Conservation (phyloP, 2,329 filamentous ascomycete genomes). For the Lachnum nothofagi region DNA sequence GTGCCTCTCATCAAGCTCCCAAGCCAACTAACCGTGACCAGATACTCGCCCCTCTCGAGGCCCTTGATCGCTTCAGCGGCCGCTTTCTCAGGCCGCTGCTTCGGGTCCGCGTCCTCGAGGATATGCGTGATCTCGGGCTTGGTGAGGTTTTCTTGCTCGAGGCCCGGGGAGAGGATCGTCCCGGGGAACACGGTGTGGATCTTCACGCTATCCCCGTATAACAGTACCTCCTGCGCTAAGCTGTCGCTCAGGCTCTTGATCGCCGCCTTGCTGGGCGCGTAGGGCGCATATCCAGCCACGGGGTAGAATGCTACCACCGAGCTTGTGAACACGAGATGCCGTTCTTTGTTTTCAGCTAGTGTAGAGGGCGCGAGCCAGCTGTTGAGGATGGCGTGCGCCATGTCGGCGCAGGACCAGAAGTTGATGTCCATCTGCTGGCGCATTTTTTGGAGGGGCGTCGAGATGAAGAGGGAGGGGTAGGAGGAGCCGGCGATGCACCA, state of each 20-base stretch:
- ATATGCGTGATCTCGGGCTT: conserved; percentile 78
- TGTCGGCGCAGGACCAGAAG: conserved; percentile 81
- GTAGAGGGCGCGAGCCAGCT: conserved; percentile 61
- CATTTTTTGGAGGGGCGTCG: conserved; percentile 62
- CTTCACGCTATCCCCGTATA: conserved; percentile 80
- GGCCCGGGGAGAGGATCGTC: conserved; percentile 72
- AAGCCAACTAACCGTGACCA: conserved; percentile 70
- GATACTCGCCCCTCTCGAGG: conserved; percentile 74
- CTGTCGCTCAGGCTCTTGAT: conserved; percentile 78
- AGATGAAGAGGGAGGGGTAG: conserved; percentile 70
- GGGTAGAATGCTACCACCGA: conserved; percentile 71
- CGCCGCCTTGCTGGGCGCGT: conserved; percentile 80
- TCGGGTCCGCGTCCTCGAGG: conserved; percentile 76
- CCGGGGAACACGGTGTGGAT: conserved; percentile 81
- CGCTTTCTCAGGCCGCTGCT: conserved; percentile 72
- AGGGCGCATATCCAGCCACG: conserved; percentile 75
- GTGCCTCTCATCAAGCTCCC: conserved; percentile 66
- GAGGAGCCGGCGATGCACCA: conserved; percentile 83
- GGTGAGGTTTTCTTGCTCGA: conserved; percentile 66
- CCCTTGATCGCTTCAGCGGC: conserved; percentile 65
- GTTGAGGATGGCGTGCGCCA: conserved; percentile 72
- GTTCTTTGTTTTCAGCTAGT: conserved; percentile 45
- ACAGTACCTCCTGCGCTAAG: conserved; percentile 73
- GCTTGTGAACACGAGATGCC: conserved; percentile 84
- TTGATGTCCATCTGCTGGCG: conserved; percentile 85